A percentile compares a stretch with the other conserved stretches of the same genome.
Conservation (phyloP, 352 stramenopile genomes). For the Phytophthora sp. region DNA sequence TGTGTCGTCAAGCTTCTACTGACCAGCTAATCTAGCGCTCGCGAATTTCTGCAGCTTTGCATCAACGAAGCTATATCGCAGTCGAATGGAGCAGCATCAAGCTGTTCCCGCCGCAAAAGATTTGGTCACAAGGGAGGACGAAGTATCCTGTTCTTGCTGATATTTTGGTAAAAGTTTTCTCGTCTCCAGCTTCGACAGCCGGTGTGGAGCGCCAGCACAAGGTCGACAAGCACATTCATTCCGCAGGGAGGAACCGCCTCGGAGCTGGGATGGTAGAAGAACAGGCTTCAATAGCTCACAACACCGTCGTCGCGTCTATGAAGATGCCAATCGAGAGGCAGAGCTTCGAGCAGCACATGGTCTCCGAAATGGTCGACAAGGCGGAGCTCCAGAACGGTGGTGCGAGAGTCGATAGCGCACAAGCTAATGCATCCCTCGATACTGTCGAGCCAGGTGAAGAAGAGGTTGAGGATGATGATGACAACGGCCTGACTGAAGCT, state of each 20-base stretch:
- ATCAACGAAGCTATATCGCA: background rate
- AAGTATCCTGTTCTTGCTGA: background rate
- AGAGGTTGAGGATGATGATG: background rate
- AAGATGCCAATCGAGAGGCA: background rate
- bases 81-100: background rate
- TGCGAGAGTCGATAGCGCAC: no score
- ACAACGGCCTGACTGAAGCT: background rate
- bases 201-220: background rate
- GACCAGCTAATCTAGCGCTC: background rate
- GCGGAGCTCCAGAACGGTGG: no score
- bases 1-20: background rate
- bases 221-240: background rate
- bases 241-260: background rate
- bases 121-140: background rate
- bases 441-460: background rate
- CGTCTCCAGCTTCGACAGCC: background rate
- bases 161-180: background rate
- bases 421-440: no score
- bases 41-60: background rate
- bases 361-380: background rate
- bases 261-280: background rate
- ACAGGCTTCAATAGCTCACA: background rate
- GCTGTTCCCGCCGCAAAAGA: background rate
- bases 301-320: background rate
- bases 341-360: background rate